Evolutionary conservation across 148 eudicot genomes (phyloP).

Genomic region (Linanthus parryae): DNA sequence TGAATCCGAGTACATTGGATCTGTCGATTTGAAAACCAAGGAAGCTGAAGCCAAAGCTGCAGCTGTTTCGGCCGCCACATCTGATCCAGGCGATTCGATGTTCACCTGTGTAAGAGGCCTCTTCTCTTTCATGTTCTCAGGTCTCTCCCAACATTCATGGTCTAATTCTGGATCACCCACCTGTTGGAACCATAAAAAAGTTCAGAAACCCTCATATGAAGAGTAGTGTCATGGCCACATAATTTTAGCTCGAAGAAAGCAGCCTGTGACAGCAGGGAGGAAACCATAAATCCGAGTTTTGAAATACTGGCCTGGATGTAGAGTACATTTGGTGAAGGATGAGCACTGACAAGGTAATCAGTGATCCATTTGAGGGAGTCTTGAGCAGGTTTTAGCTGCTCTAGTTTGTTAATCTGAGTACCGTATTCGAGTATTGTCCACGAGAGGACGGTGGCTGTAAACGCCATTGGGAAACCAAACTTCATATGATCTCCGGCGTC

Average conservation of each 20-base stretch:
- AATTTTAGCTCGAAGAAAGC: neutral
- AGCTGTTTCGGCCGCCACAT: constrained; percentile 92
- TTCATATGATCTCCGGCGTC: constrained; percentile 99
- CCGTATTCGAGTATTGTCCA: constrained; percentile 95
- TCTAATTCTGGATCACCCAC: constrained; percentile 78
- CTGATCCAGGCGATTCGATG: constrained; percentile 70
- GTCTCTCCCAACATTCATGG: constrained; percentile 87
- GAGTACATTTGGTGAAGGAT: constrained; percentile 63
- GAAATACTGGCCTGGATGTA: constrained; percentile 96
- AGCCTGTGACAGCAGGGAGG: constrained; percentile 3
- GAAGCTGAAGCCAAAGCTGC: constrained; percentile 97
- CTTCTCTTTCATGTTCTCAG: constrained; percentile 69
- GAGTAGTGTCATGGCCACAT: neutral
- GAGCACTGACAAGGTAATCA: constrained; percentile 71
- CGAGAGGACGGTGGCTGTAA: constrained; percentile 79
- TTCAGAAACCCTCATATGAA: neutral
- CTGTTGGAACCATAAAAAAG: constrained; percentile 18
- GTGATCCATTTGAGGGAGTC: constrained; percentile 87
- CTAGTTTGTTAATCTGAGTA: constrained; percentile 60
- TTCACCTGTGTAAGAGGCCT: constrained; percentile 72
- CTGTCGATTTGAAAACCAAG: constrained; percentile 57
- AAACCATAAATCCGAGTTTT: too few species aligned
- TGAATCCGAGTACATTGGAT: constrained; percentile 49
- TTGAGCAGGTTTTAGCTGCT: constrained; percentile 66
- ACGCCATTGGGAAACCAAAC: constrained; percentile 93